Percentiles rank a stretch among this genome's conserved stretches.
Evolutionary conservation across 1,284 basidiomycete genomes (phyloP).

Genomic region (Puccinia hordei): DNA sequence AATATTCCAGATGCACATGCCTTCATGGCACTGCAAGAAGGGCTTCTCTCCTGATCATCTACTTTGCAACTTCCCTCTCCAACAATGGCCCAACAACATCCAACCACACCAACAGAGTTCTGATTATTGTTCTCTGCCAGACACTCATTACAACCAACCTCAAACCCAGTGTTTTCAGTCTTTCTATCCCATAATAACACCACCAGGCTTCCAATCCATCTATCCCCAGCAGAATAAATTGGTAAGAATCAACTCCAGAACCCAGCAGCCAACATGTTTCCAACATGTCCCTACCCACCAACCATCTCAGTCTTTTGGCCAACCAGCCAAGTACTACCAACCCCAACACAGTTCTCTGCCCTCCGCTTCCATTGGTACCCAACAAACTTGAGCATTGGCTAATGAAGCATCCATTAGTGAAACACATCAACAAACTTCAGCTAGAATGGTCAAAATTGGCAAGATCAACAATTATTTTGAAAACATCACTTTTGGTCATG

Average conservation of each 20-base stretch:
- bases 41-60: background rate
- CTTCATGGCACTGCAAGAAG: background rate
- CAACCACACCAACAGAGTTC: background rate
- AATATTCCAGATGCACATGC: background rate
- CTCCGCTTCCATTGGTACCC: too few species aligned
- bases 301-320: background rate
- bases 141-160: too few species aligned
- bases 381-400: too few species aligned
- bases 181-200: background rate
- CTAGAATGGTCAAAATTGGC: background rate
- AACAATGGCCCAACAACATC: background rate
- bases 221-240: background rate
- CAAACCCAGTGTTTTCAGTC: background rate
- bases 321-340: too few species aligned
- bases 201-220: background rate
- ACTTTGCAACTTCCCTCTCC: background rate
- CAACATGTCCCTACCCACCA: background rate
- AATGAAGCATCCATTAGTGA: too few species aligned
- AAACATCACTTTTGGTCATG: background rate
- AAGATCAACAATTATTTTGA: background rate
- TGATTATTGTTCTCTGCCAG: too few species aligned
- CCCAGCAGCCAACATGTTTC: background rate
- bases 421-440: background rate
- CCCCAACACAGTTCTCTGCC: too few species aligned
- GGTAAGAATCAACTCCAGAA: too few species aligned